Base-by-base conservation (phyloP, 2,329 filamentous ascomycete genomes). In the Calonectria montana region DNA sequence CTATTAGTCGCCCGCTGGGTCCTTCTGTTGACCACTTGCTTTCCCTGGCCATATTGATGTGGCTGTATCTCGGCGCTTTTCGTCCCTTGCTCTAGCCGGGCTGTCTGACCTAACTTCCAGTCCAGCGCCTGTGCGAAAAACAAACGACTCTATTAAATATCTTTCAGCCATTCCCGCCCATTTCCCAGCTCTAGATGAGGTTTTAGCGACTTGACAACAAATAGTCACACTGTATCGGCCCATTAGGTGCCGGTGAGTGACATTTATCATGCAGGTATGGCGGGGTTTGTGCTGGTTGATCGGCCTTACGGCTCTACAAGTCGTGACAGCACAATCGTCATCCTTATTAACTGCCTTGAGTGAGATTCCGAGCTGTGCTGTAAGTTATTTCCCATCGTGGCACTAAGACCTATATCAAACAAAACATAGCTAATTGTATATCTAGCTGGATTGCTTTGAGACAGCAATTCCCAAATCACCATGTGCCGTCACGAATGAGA, bases 1-100 rank as follows among this genome's bases (percentile, higher is more conserved):
- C n/a, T 8, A 16, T 39, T 39, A 39, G 21, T 23, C 37, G 31
- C 31, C 13, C 6, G 31, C 53, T 27, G 1, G 35, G 53, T 59
- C n/a, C 35, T 12, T 59, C 35, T 39, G 31, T 23, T 59, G 35
- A 59, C 35, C 31, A 59, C 31, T 21, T 27, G 21, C 23, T 35
- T 23, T 31, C 35, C 13, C 18, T 27, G 23, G 31, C 31, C 31
- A 3, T 25, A 15, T 21, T 39, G n/a, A 57, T 25, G 53, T 59
- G 53, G 53, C 53, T 59, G 53, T 59, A 59, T 59, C 37, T 59
- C 53, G 53, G 53, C 53, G 53, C 13, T 25, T 59, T 59, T 59
- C 15, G 35, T 59, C 53, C 53, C 53, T 35, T 59, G 37, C 4
- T 13, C 31, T 21, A 25, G 31, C 35, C 35, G 3, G 6, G 2